Conservation (phyloP, 1,284 basidiomycete species). For the Ustilago lituana region DNA sequence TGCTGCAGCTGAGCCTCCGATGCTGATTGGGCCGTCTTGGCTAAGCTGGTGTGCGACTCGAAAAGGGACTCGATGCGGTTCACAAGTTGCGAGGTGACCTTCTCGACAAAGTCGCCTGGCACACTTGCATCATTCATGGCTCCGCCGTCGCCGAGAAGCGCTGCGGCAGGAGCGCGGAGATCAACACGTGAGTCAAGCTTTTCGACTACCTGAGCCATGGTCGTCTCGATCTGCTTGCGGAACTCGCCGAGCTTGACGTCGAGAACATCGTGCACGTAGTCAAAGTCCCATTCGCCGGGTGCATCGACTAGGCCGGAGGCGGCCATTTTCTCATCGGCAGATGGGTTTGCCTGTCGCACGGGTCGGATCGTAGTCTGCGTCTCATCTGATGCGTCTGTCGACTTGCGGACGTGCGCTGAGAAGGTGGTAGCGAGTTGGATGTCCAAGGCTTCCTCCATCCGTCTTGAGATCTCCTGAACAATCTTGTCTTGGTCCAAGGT, state of each 20-base stretch:
- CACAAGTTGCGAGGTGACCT: conserved; percentile 13
- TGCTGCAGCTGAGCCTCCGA: conserved; percentile 13
- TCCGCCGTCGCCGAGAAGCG: background rate
- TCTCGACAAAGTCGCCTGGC: conserved; percentile 12
- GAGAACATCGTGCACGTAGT: conserved; percentile 55
- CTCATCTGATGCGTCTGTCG: conserved; percentile 36
- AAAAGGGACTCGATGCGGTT: conserved; percentile 8
- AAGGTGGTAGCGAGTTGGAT: conserved; percentile 15
- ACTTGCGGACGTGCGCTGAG: conserved; percentile 14
- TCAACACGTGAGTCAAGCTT: conserved; percentile 13
- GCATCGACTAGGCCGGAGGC: conserved; percentile 34
- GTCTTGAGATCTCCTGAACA: conserved; percentile 23
- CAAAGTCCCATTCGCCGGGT: conserved; percentile 54
- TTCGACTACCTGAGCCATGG: conserved; percentile 31
- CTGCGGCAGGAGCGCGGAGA: background rate
- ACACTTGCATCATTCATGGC: background rate
- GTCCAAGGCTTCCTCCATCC: conserved; percentile 33
- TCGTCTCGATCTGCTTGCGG: conserved; percentile 37
- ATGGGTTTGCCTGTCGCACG: background rate
- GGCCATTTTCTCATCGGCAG: conserved; percentile 19
- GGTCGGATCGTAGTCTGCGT: conserved; percentile 47
- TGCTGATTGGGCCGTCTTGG: conserved; percentile 3
- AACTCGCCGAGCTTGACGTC: conserved; percentile 48
- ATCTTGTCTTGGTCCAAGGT: conserved; percentile 28
- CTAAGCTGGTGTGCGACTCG: conserved; percentile 7